Evolutionary conservation across 1,139 yeast genomes (phyloP).

Genomic region (Suhomyces coccinellae): DNA sequence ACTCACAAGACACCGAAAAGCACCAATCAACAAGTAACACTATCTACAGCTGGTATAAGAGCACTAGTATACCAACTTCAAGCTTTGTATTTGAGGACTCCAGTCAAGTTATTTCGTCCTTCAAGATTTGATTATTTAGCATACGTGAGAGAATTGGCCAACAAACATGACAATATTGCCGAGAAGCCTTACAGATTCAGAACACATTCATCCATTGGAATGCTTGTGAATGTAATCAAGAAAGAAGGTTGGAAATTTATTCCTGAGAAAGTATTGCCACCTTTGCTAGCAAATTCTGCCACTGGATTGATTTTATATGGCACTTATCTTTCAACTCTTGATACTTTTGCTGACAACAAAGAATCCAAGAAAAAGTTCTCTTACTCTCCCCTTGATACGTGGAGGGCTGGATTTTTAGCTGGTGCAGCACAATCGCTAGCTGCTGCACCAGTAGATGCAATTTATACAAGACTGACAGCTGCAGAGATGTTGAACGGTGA

Average conservation of each 20-base stretch:
- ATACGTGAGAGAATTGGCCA: constrained; percentile 57
- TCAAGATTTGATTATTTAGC: constrained; percentile 85
- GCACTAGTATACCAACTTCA: constrained; percentile 81
- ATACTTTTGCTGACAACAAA: constrained; percentile 19
- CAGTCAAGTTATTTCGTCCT: constrained; percentile 85
- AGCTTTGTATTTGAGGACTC: constrained; percentile 75
- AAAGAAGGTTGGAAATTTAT: constrained; percentile 86
- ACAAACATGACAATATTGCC: constrained; percentile 46
- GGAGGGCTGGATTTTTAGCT: constrained; percentile 81
- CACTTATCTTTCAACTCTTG: constrained; percentile 63
- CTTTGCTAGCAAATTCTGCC: constrained; percentile 80
- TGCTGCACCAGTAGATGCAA: constrained; percentile 93
- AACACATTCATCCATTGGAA: constrained; percentile 77
- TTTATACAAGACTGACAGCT: constrained; percentile 77
- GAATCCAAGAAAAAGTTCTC: constrained; percentile 13
- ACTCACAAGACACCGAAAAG: constrained; percentile 5
- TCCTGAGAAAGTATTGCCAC: constrained; percentile 84
- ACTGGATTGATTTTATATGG: constrained; percentile 86
- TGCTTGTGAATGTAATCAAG: constrained; percentile 67
- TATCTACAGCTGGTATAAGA: constrained; percentile 78
- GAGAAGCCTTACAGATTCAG: constrained; percentile 63
- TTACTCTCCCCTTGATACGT: constrained; percentile 53
- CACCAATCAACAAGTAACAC: constrained; percentile 40
- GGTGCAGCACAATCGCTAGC: constrained; percentile 87
- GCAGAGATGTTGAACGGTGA: constrained; percentile 69